Evolutionary conservation across 345 rosid genomes (phyloP), one percentile per base, ranked within the genome.

Genomic region (Kandelia obovata): DNA sequence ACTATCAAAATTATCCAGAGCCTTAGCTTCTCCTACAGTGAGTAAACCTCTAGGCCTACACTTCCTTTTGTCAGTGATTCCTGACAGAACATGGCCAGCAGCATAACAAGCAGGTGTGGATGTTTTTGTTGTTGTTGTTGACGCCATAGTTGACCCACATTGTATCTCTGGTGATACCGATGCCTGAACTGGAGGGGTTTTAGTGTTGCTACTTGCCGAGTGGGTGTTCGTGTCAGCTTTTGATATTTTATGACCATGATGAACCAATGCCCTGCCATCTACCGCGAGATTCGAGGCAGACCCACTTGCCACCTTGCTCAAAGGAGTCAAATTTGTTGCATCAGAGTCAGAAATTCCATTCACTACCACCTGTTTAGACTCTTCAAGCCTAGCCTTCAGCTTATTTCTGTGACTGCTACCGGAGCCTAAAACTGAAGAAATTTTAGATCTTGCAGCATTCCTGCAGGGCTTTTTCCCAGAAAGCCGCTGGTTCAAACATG

Each of bases 141-240:
- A 58, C 34, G 76, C 6, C 73, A 71, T 47, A 49, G 86, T 73
- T 3, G 88, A 77, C 51, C 83, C 88, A 68, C 84, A 83, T 35
- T 83, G 96, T 61, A 95, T 86, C 88, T 95, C 96, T 0, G 99
- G 99, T 56, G 99, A 95, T 19, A 89, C 82, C 0, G 99, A 88
- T n/a, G 86, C 85, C 78, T 82, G 96, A 58, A 88, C 81, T 5
- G 97, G 99, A 62, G 99, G 97, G 15, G 99, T 95, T 77, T 58
- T 90, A 7, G 67, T 76, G 61, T 73, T 78, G 56, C 71, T 77
- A 21, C 74, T 47, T 34, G 32, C 19, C 20, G 75, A 70, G 5
- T 61, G 47, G 28, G 49, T 8, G 15, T 34, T 66, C 68, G 11
- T 73, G 71, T 66, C 71, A 7, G 53, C 64, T 23, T 69, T 72